Evolutionary conservation across 768 basidiomycete genomes (phyloP), one percentile per base, ranked within the genome.

Genomic region (Tricholoma sp.): DNA sequence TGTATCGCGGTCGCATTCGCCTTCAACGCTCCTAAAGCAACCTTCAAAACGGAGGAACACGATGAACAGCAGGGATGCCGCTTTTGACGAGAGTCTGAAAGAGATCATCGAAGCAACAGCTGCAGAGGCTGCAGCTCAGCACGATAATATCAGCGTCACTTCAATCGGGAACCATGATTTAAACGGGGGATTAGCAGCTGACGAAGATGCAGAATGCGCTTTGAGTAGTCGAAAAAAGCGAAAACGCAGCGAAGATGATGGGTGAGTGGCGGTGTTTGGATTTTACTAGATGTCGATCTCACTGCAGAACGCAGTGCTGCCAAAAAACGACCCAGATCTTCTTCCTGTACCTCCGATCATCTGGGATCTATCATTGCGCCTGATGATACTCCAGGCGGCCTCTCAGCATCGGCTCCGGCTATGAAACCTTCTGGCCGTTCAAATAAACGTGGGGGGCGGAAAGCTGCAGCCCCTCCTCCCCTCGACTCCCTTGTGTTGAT

Each of bases 31-130:
- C 19, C 66, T 79, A 34, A 85, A 84, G 60, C 83, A 84, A 64
- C 79, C 83, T n/a, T 80, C 89, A 39, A 96, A 94, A 74, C 84
- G 92, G 53, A 81, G 97, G 59, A 94, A 92, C 64, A 99, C 97
- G 52, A 96, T 99, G 94, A 98, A 98, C 70, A 95, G 92, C 66
- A 79, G 96, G 57, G 96, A 97, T 70, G 92, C 95, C 14, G 88
- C 86, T 11, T 95, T 94, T 68, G 95, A 96, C 68, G 90, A 94
- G 67, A 92, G 86, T 67, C 69, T 90, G 56, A 86, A 88, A 68
- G 87, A 88, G 65, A 74, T 89, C 54, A 84, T 91, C 52, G 85
- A 88, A 63, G 83, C 82, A 37, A 86, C 86, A 18, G 88, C 87
- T 22, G 83, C 85, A 5, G 86, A 88, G 67, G 88, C 86, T 3